A percentile compares a stretch with the other conserved stretches of the same genome.
Evolutionary conservation across 768 basidiomycete genomes (phyloP).

Genomic region (Suillus brevipes): DNA sequence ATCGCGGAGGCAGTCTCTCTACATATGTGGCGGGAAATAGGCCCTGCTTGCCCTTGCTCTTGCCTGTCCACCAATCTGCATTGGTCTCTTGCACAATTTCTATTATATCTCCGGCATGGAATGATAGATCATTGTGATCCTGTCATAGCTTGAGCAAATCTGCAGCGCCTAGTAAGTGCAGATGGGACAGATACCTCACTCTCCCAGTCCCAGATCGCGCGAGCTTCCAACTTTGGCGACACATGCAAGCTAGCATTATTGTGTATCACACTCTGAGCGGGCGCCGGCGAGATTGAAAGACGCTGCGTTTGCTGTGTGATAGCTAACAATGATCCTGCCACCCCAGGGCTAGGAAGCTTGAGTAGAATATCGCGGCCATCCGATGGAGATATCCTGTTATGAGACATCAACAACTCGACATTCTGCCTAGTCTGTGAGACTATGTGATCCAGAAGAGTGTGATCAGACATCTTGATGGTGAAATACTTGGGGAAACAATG

Average conservation of each 20-base stretch:
- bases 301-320: slow-evolving; percentile 25
- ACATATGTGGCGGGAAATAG: slow-evolving; percentile 81
- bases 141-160: slow-evolving; percentile 29
- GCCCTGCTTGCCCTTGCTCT: slow-evolving; percentile 56
- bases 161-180: slow-evolving; percentile 5
- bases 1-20: slow-evolving; percentile 42
- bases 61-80: slow-evolving; percentile 89
- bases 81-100: slow-evolving; percentile 84
- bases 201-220: slow-evolving; percentile 31
- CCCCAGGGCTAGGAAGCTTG: slow-evolving; percentile 35
- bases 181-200: slow-evolving; percentile 26
- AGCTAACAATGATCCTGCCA: slow-evolving; percentile 16
- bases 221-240: slow-evolving; percentile 23
- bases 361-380: slow-evolving; percentile 42
- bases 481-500: background rate
- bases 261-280: background rate
- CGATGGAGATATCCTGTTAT: slow-evolving; percentile 40
- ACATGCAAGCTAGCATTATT: slow-evolving; percentile 5
- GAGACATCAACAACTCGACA: slow-evolving; percentile 44
- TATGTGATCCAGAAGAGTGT: slow-evolving; percentile 36
- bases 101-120: slow-evolving; percentile 73
- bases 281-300: slow-evolving; percentile 26
- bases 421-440: slow-evolving; percentile 48
- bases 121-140: slow-evolving; percentile 79
- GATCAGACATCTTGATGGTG: slow-evolving; percentile 22